These are phyloP conservation scores for Cutaneotrichosporon mucoides DNA, from an alignment of 1,284 basidiomycete genomes.

Conservation along the genomic window DNA sequence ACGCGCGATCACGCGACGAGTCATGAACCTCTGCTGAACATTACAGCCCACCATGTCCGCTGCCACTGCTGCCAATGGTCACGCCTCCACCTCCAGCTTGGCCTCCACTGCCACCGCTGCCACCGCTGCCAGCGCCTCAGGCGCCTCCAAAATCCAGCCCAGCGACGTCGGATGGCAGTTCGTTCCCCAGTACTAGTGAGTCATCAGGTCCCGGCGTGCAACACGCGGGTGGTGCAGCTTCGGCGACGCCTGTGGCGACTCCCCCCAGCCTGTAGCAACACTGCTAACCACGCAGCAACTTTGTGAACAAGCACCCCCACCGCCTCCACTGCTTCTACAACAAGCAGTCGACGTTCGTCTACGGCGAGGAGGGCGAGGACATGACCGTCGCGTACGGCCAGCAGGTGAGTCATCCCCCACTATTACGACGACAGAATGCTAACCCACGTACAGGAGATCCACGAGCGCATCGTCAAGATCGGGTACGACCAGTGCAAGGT, in stretches of 20 bases:
- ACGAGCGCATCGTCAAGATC: conserved; percentile 89
- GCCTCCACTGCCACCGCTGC: conserved; percentile 8
- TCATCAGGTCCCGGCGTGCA: conserved; percentile 5
- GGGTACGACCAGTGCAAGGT: conserved; percentile 97
- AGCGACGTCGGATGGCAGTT: conserved; percentile 86
- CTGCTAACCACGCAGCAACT: conserved; percentile 57
- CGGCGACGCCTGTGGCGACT: too few relatives aligned
- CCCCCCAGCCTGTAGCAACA: not conserved
- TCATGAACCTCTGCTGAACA: not conserved
- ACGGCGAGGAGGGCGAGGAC: conserved; percentile 94
- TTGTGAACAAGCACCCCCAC: conserved; percentile 94
- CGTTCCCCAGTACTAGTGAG: conserved; percentile 83
- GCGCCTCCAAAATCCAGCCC: conserved; percentile 21
- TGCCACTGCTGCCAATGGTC: conserved; percentile 27
- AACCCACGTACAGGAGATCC: conserved; percentile 75
- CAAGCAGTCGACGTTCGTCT: conserved; percentile 93
- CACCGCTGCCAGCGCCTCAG: conserved; percentile 2
- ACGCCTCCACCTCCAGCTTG: conserved; percentile 24
- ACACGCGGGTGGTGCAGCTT: too few relatives aligned
- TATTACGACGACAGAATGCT: too few relatives aligned
- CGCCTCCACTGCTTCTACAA: conserved; percentile 99
- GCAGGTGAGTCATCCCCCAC: conserved; percentile 58
- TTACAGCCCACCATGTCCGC: conserved; percentile 25
- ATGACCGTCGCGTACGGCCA: conserved; percentile 80
- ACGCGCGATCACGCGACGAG: too few relatives aligned